Base-by-base conservation (phyloP, 106 monocot genomes). In the Phalaenopsis aphrodite region DNA sequence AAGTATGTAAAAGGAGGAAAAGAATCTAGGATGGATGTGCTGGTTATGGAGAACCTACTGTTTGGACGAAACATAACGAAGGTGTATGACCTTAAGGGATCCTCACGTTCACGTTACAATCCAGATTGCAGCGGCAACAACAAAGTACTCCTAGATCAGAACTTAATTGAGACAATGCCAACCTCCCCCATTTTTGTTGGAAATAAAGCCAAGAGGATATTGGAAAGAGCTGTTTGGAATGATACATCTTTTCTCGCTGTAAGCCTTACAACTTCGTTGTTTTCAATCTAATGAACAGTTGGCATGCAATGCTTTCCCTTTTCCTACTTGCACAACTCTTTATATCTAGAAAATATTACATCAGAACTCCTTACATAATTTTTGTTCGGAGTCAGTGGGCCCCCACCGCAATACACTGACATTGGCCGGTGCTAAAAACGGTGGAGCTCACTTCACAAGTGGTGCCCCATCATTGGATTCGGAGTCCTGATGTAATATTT, bases 211-310 rank as follows among this genome's bases (percentile, higher is more conserved):
- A 96, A 96, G 77, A 78, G 91, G 48, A 71, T 96, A n/a, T 77
- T 96, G 38, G 93, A 90, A 82, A 85, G 93, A 83, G 96, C 96
- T 88, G 91, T 96, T 78, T 96, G 96, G 96, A 96, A 96, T 83
- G 96, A 96, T 82, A 96, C 91, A 74, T 49, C 91, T 78, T 96
- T 96, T 88, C 87, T 96, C 36, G 91, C 89, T 2, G 93, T 93
- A 61, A 84, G 95, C 82, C n/a, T 75, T 43, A 6, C 74, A 81
- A 66, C 38, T 67, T n/a, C 2, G 12, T 41, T 61, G 9, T 46
- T 78, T 8, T 61, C 64, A 36, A 47, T 39, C 67, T 48, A 67
- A 64, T 64, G 21, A 64, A 64, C 6, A 64, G n/a, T 64, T 64
- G 7, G 21, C 64, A 64, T 64, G 23, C 24, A 64, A 21, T 24